Evolutionary conservation across 306 rosid species (phyloP), one percentile per base, ranked within the genome.

Genomic region (Comarum palustre): DNA sequence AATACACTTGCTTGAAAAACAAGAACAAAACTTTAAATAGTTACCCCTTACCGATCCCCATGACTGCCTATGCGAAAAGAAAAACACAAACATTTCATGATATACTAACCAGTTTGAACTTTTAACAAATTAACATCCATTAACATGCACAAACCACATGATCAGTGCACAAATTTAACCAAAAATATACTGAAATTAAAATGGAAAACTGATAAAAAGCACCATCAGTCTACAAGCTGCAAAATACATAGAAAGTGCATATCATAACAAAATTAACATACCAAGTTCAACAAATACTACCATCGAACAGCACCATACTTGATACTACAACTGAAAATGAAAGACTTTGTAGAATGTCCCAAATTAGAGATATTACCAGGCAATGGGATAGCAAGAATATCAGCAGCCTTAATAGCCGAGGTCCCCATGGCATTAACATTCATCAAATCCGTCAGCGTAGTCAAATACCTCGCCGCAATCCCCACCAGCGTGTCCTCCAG

Each of bases 381-480:
- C 47, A 95, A 83, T 1, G 99, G 99, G 62, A 95, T 73, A 14
- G 99, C 91, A 61, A 91, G 90, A 50, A 95, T 95, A 78, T 95
- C 99, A 22, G 87, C 91, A 38, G 80, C 88, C 64, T 71, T 72
- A 45, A 95, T 79, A 62, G 93, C 77, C 4, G 96, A 72, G 34
- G 76, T 83, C n/a, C 99, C 99, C 99, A 95, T 77, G 41, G 97
- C 95, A 86, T 95, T 95, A 31, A 88, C 99, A 84, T 90, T 86
- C 99, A 95, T 95, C 93, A 95, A 91, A 78, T 95, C 99, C 34
- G 97, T 87, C 20, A 95, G 77, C 31, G 99, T 95, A 14, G 99
- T 95, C 42, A 81, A 75, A 68, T 95, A 95, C 76, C 86, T 84
- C 0, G 89, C 75, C 0, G 99, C 97, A 73, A 95, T 84, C 48